Base-by-base conservation (phyloP, 2,329 filamentous ascomycete genomes). In the Nectriaceae sp. region DNA sequence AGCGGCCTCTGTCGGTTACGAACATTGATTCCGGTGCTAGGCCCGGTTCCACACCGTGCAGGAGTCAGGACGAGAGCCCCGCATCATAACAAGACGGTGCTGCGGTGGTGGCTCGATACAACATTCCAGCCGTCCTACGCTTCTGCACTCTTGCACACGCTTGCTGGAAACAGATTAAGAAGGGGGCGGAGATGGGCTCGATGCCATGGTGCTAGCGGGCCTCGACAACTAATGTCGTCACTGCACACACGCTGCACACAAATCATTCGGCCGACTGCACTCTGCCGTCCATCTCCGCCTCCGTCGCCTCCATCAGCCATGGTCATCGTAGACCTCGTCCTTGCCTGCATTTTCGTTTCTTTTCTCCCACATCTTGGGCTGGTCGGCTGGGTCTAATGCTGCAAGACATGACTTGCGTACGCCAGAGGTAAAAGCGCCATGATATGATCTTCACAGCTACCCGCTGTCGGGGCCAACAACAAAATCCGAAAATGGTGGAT, bases 351-450 rank as follows among this genome's bases (percentile, higher is more conserved):
- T 31, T 15, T 31, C 26, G 26, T 37, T 11, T 37, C 16, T 11
- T 18, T 37, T 37, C 18, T 37, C 26, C 26, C 26, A 31, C 26
- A 8, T 31, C 26, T 8, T 15, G 15, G 26, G 26, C 15, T 15
- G 26, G 15, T 15, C 10, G 10, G 26, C 15, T 31, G 26, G 26
- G 10, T 31, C 26, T 10, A 31, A 10, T 57, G 35, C 49, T 56
- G 55, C 52, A 62, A 53, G 52, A 46, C 52, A 62, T 59, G 54
- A 56, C 57, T 54, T 61, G 54, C 51, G 49, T 51, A 51, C 52
- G 44, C n/a, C 38, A 35, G n/a, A 40, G 21, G 52, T 26, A 55
- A 42, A n/a, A n/a, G n/a, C 55, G 52, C 57, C 50, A 62, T 62
- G 57, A 48, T 50, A 54, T 59, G 55, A 62, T 58, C 54, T 36